phyloP scores from a whole-genome alignment of 257 asterid genomes.

The Haberlea rhodopensis region DNA sequence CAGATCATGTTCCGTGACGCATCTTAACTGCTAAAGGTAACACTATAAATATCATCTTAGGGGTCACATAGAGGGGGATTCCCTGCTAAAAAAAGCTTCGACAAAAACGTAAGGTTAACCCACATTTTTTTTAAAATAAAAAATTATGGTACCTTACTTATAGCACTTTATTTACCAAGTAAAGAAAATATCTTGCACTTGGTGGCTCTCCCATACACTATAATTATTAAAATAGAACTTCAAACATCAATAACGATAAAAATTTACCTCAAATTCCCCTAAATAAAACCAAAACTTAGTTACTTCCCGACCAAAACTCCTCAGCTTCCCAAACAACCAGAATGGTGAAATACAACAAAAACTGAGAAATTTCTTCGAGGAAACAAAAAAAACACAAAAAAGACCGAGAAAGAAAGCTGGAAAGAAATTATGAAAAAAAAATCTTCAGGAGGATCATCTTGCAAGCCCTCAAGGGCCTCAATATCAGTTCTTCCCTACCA shows the following conservation, averaged over 20 bases:
- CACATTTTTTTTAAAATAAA: too few relatives aligned
- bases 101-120: too few relatives aligned
- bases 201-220: too few relatives aligned
- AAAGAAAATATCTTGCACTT: too few relatives aligned
- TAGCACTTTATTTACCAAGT: too few relatives aligned
- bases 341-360: constrained; percentile 12
- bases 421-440: constrained; percentile 43
- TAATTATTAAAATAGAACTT: too few relatives aligned
- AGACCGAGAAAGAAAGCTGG: neutral
- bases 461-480: constrained; percentile 48
- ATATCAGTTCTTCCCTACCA: constrained; percentile 69
- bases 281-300: constrained; percentile 31
- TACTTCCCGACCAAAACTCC: constrained; percentile 24
- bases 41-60: too few relatives aligned
- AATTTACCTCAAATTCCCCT: constrained; percentile 52
- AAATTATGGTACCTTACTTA: too few relatives aligned
- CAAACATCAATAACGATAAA: neutral
- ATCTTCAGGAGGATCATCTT: constrained; percentile 42
- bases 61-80: too few relatives aligned
- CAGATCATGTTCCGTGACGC: too few relatives aligned
- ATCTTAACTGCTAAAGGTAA: too few relatives aligned
- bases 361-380: neutral
- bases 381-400: neutral
- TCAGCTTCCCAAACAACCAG: neutral
- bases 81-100: too few relatives aligned